Evolutionary conservation across 202 grass and related monocot species (phyloP), one percentile per base, ranked within the genome.

Genomic region (Zizania palustris): DNA sequence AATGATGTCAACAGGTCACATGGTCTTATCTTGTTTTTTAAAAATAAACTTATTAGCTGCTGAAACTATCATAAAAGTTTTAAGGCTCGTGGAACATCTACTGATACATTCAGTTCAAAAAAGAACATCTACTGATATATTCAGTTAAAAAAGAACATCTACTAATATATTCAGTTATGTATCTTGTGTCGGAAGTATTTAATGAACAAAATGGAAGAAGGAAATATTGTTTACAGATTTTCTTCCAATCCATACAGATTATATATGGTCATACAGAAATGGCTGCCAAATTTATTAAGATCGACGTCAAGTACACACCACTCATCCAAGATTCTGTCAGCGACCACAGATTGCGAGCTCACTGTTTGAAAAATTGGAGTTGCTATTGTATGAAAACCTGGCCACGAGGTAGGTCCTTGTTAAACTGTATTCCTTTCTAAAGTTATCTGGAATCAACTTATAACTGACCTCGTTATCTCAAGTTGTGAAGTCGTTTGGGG

Each of bases 321-420:
- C 28, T 28, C 28, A 28, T 28, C 28, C 28, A 28, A 1, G 28
- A 28, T 28, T 28, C 28, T 28, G 28, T 28, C 28, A 2, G 28
- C 28, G 28, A 28, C 28, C 28, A 28, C 28, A 28, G n/a, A n/a
- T n/a, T n/a, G n/a, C n/a, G n/a, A n/a, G n/a, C n/a, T n/a, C n/a
- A 60, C 77, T 95, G 65, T 95, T 92, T 88, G 96, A 98, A 81
- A 98, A 80, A 75, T 75, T 98, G 80, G 91, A 98, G 78, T 82
- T 90, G 72, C 81, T 98, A 61, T 39, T 98, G 60, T 98, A 98
- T 66, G 91, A 98, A 85, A 98, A 95, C 76, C 83, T 98, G 40
- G 90, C 89, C 69, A 88, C 91, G 28, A 98, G 96, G 96, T 98
- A 76, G 64, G 80, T 67, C 57, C 45, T 60, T 9, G 12, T 38